Evolutionary conservation across 2,329 filamentous ascomycete species (phyloP).

Genomic region (Chaetomium sp.): DNA sequence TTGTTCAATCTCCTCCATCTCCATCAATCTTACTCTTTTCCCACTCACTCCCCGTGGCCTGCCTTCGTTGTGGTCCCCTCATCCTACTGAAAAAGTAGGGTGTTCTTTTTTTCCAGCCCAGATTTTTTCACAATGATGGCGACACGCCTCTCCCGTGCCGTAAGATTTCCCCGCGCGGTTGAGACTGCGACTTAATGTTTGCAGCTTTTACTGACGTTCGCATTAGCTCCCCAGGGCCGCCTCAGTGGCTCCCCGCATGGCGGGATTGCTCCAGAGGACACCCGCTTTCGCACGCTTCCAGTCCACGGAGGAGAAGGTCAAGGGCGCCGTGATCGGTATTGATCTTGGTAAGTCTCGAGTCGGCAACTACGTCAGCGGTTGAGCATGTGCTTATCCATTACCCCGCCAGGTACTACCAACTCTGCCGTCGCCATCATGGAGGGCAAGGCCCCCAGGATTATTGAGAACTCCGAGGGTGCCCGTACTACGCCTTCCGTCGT

Average conservation of each 20-base stretch:
- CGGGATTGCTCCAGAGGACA: conserved; percentile 59
- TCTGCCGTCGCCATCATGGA: conserved; percentile 97
- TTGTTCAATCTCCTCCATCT: conserved; percentile 16
- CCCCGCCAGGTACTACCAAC: conserved; percentile 72
- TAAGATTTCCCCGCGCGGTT: conserved; percentile 14
- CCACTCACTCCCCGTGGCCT: conserved; percentile 15
- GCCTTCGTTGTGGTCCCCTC: conserved; percentile 14
- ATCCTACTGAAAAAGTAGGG: conserved; percentile 13
- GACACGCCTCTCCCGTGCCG: conserved; percentile 23
- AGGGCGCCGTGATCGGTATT: conserved; percentile 95
- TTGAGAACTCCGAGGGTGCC: conserved; percentile 94
- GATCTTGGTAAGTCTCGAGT: conserved; percentile 66
- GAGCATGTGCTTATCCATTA: conserved; percentile 8
- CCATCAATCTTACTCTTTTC: conserved; percentile 12
- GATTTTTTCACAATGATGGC: conserved; percentile 23
- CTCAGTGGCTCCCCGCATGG: conserved; percentile 60
- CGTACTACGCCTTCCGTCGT: conserved; percentile 92
- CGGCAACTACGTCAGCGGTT: conserved; percentile 1
- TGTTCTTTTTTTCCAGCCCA: conserved; percentile 17
- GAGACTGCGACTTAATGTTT: neutral
- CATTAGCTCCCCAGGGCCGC: conserved; percentile 69
- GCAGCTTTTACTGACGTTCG: conserved; percentile 8
- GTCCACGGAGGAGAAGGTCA: conserved; percentile 79
- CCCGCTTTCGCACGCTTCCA: conserved; percentile 73
- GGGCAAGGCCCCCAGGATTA: conserved; percentile 90